Base-by-base conservation (phyloP, 805 yeast genomes). In the Yarrowia phangngaensis region DNA sequence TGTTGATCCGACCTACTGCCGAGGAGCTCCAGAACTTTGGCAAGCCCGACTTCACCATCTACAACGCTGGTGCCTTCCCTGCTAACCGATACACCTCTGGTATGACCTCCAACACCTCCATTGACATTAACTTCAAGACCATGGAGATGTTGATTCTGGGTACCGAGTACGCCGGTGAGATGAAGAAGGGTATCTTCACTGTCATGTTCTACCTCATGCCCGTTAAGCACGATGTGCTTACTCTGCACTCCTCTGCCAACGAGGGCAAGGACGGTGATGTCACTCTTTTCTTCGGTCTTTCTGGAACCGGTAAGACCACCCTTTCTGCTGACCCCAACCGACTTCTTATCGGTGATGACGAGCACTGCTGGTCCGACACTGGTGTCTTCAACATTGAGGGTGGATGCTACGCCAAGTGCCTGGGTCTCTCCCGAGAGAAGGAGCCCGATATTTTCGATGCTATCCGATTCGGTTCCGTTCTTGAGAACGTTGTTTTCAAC, bases 381-480 rank as follows among this genome's bases (percentile, higher is more conserved):
- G 98, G 98, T 72, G 97, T 90, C 53, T 90, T 90, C 82, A 92
- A 92, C 79, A 89, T 90, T 63, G 98, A 90, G 74, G 98, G 98
- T 70, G 98, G 98, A 58, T 90, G 98, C 76, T 90, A 90, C 74
- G 97, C 97, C 62, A 90, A 90, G 73, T 89, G 97, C 74, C 74
- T 90, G 57, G 95, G 86, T 62, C 75, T 90, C 57, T 72, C 86
- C 45, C 82, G 74, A 56, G 97, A 86, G 71, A 90, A 84, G 71
- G 98, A 90, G 75, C 98, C 98, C 45, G 98, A 90, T 73, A 90
- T 90, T 67, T 92, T 80, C 78, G 79, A 87, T 69, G 94, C 97
- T 35, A 85, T 90, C 70, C 83, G 76, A 69, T 90, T 88, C 62
- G 98, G 98, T 62, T 78, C 97, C 13, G 89, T 90, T 33, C 76